A percentile compares a stretch with the other conserved stretches of the same genome.
phyloP scores from a whole-genome alignment of 768 basidiomycete genomes.

The Naematelia encephala region DNA sequence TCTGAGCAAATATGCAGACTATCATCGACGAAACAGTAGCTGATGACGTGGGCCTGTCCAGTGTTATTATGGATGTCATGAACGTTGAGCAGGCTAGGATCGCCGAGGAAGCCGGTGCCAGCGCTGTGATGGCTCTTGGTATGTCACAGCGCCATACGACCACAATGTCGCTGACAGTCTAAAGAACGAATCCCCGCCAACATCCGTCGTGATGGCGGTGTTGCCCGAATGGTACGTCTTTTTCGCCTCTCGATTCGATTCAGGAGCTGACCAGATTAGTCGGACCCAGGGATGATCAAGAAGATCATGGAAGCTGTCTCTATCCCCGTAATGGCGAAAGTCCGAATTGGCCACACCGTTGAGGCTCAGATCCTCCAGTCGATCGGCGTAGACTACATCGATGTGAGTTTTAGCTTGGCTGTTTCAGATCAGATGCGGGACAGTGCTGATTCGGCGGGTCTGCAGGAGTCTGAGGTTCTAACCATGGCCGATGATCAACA shows the following conservation, averaged over 20 bases:
- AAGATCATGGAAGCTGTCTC: conserved; percentile 90
- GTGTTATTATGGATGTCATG: conserved; percentile 74
- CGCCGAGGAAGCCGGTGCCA: conserved; percentile 94
- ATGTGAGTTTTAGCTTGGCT: conserved; percentile 28
- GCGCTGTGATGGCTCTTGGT: conserved; percentile 77
- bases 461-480: conserved; percentile 61
- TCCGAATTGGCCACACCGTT: conserved; percentile 94
- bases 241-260: not conserved
- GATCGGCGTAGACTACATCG: conserved; percentile 83
- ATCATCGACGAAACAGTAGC: not conserved
- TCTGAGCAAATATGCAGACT: not conserved
- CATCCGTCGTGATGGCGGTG: conserved; percentile 85
- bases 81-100: conserved; percentile 67
- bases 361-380: conserved; percentile 97
- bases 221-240: conserved; percentile 84
- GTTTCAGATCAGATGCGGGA: not conserved
- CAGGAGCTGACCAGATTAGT: conserved; percentile 56
- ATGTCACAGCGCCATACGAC: conserved; percentile 11
- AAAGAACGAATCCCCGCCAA: conserved; percentile 87
- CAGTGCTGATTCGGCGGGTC: not conserved
- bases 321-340: conserved; percentile 87
- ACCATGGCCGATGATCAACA: conserved; percentile 94
- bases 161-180: conserved; percentile 5
- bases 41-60: conserved; percentile 1
- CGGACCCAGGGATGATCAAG: conserved; percentile 92